These are phyloP conservation scores for Lomentospora prolificans DNA, from an alignment of 2,329 filamentous ascomycete genomes.

Conservation along the genomic window DNA sequence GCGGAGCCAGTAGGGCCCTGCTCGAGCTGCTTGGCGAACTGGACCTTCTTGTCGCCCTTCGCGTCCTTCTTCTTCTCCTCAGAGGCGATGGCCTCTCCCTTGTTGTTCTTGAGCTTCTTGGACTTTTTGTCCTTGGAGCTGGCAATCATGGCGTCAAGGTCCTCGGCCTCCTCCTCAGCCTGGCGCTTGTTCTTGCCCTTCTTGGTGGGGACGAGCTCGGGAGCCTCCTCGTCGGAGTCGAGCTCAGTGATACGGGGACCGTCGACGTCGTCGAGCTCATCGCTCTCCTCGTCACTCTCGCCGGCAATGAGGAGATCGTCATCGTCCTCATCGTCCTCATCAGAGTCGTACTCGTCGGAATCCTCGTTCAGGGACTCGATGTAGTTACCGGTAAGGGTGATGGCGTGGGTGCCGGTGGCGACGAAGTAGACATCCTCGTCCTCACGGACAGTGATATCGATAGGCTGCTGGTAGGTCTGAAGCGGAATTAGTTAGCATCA, in stretches of 20 bases:
- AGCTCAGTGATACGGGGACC: slow-evolving; percentile 79
- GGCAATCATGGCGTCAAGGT: slow-evolving; percentile 76
- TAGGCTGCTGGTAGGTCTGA: slow-evolving; percentile 90
- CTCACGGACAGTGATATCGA: slow-evolving; percentile 86
- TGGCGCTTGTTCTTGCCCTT: slow-evolving; percentile 92
- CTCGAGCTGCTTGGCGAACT: slow-evolving; percentile 98
- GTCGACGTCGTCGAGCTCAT: slow-evolving; percentile 68
- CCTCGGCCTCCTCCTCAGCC: slow-evolving; percentile 60
- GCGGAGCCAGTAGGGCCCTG: slow-evolving; percentile 78
- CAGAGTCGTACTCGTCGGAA: slow-evolving; percentile 50
- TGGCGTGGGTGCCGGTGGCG: slow-evolving; percentile 77
- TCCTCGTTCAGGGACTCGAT: slow-evolving; percentile 62
- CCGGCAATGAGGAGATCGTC: slow-evolving; percentile 63
- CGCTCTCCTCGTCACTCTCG: slow-evolving; percentile 62
- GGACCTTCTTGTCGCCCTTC: slow-evolving; percentile 81
- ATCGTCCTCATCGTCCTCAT: slow-evolving; percentile 59
- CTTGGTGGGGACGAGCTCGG: slow-evolving; percentile 47
- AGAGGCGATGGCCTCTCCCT: slow-evolving; percentile 67
- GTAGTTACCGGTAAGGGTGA: slow-evolving; percentile 96
- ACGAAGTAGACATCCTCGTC: slow-evolving; percentile 88
- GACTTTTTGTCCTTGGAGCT: slow-evolving; percentile 58
- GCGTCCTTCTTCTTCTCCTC: slow-evolving; percentile 53
- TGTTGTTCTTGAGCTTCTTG: slow-evolving; percentile 99
- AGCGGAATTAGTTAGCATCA: slow-evolving; percentile 14
- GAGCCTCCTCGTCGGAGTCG: slow-evolving; percentile 64